A percentile compares a stretch with the other conserved stretches of the same genome.
Evolutionary conservation across 768 basidiomycete genomes (phyloP).

Genomic region (Cystobasidium ongulense): DNA sequence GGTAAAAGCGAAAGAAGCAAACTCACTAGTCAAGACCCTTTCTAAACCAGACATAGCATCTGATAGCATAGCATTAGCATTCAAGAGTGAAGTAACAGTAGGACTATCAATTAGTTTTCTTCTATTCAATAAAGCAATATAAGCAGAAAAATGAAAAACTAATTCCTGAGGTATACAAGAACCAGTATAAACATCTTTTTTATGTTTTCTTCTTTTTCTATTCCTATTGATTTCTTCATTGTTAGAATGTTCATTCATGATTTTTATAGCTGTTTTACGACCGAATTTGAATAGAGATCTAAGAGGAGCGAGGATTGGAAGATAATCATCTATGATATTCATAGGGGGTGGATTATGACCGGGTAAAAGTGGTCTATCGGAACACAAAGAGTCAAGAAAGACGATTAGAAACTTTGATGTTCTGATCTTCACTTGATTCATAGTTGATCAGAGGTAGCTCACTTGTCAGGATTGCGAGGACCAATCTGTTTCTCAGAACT

Average conservation of each 20-base stretch:
- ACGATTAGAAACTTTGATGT: background rate
- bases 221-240: background rate
- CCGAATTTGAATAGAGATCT: constrained; percentile 20
- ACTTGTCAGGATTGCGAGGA: constrained; percentile 18
- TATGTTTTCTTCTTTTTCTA: constrained; percentile 19
- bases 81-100: background rate
- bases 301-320: constrained; percentile 5
- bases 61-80: constrained; percentile 15
- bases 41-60: constrained; percentile 26
- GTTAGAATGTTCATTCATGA: background rate
- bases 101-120: constrained; percentile 26
- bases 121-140: background rate
- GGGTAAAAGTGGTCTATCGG: constrained; percentile 21
- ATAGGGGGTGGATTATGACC: constrained; percentile 25
- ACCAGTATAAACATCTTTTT: constrained; percentile 24
- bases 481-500: background rate
- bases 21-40: constrained; percentile 25
- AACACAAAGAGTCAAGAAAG: background rate
- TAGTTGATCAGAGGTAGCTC: no score
- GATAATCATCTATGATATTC: constrained; percentile 20
- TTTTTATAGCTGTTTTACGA: background rate
- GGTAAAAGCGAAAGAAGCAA: background rate
- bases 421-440: background rate
- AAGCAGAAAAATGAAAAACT: background rate
- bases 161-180: constrained; percentile 24